Evolutionary conservation across 1,284 basidiomycete species (phyloP).

Genomic region (Agroathelia rolfsii): DNA sequence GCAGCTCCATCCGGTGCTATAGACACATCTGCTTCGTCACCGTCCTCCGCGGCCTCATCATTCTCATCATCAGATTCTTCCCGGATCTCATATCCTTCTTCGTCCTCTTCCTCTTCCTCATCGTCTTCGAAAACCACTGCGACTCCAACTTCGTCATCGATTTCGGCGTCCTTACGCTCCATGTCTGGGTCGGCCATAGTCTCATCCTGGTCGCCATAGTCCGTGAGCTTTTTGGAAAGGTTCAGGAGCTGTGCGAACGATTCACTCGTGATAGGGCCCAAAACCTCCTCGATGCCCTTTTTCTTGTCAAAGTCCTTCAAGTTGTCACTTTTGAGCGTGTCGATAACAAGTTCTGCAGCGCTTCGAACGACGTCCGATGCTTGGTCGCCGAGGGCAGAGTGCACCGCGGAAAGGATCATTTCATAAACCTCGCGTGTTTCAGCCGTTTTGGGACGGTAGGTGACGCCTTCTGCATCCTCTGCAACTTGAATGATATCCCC

Average conservation of each 20-base stretch:
- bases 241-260: constrained; percentile 80
- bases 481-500: constrained; percentile 90
- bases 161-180: constrained; percentile 72
- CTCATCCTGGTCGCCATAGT: constrained; percentile 88
- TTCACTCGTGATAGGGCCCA: constrained; percentile 67
- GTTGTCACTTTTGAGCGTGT: constrained; percentile 83
- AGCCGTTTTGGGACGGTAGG: constrained; percentile 85
- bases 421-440: constrained; percentile 96
- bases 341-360: constrained; percentile 86
- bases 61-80: constrained; percentile 75
- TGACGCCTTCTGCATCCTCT: constrained; percentile 85
- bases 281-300: constrained; percentile 81
- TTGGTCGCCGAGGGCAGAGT: constrained; percentile 84
- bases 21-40: constrained; percentile 31
- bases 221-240: constrained; percentile 92
- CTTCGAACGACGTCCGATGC: constrained; percentile 92
- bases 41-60: constrained; percentile 46
- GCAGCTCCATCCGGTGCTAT: constrained; percentile 34
- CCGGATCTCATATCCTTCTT: constrained; percentile 73
- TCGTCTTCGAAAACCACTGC: constrained; percentile 97
- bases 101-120: constrained; percentile 84
- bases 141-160: constrained; percentile 90
- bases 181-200: constrained; percentile 61
- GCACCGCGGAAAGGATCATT: constrained; percentile 79
- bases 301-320: constrained; percentile 98